Evolutionary conservation across 2,329 filamentous ascomycete species (phyloP).

Genomic region (Penicillium hordei): DNA sequence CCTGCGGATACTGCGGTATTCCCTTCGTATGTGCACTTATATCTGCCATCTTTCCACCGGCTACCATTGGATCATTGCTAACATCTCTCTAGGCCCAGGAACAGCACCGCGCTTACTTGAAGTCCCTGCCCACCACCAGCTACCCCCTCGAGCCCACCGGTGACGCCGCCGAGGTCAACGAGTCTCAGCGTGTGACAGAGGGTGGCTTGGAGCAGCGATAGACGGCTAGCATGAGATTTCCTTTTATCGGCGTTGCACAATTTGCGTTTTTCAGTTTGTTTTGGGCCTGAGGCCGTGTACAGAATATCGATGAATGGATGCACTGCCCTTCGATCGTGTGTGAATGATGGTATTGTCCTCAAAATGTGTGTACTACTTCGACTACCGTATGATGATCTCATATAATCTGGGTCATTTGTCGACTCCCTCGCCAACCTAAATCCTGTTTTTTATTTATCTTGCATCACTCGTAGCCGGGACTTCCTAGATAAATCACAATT

Average conservation of each 20-base stretch:
- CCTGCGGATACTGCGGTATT: constrained; percentile 87
- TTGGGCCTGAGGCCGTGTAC: constrained; percentile 36
- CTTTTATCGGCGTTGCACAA: constrained; percentile 41
- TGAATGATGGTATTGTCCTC: constrained; percentile 12
- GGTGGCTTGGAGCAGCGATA: constrained; percentile 62
- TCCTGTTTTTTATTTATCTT: background rate
- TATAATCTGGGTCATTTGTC: constrained; percentile 6
- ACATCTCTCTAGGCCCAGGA: constrained; percentile 71
- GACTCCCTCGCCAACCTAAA: background rate
- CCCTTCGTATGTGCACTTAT: constrained; percentile 70
- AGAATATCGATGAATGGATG: constrained; percentile 39
- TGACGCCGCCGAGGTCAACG: constrained; percentile 59
- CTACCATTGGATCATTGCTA: background rate
- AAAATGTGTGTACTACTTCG: constrained; percentile 8
- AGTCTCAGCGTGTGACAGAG: constrained; percentile 59
- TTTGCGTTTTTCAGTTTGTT: constrained; percentile 28
- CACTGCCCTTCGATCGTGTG: constrained; percentile 16
- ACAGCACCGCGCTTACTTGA: constrained; percentile 78
- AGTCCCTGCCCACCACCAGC: constrained; percentile 75
- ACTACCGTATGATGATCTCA: constrained; percentile 6
- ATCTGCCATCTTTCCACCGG: background rate
- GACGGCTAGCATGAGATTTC: constrained; percentile 29
- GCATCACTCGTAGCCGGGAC: background rate
- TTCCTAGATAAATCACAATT: constrained; percentile 17
- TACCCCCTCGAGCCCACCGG: constrained; percentile 72